Evolutionary conservation across 2,329 filamentous ascomycete genomes (phyloP), one percentile per base, ranked within the genome.

Genomic region (Fusarium phyllophilum): DNA sequence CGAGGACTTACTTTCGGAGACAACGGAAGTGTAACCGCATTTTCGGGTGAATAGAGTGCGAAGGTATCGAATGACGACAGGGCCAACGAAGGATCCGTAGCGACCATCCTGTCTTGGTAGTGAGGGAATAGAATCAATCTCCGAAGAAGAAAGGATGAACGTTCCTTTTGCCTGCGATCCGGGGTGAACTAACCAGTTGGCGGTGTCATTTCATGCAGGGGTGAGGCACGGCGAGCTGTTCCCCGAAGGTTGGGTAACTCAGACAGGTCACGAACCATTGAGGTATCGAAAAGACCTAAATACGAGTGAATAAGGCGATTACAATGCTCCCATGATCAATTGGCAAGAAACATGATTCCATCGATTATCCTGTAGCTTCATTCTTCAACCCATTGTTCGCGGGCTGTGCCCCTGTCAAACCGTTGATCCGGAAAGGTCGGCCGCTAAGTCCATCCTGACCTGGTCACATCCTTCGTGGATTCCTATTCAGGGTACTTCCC

Each of bases 301-400:
- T 14, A 9, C 0, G 10, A 41, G 26, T 1, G 13, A 18, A 3
- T 3, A 39, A 2, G 17, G 3, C 8, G 15, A 29, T 18, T 2
- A 0, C 0, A 14, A 8, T n/a, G 0, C 22, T 18, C 12, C 6
- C 3, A n/a, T 2, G 8, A 3, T 7, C 17, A 3, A 18, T 17
- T 5, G 7, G 7, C 3, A 31, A 14, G 14, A 26, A 26, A 26
- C 1, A 3, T 3, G 9, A 8, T 8, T 31, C 9, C 3, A 31
- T 1, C 0, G 0, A 8, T 31, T 8, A 3, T 8, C 6, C 31
- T 17, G 26, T 34, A 34, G 49, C 49, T 52, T 52, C n/a, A 36
- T 11, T 15, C n/a, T 36, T 8, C 7, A 4, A 14, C 29, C 10
- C 6, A 34, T 34, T 10, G 22, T 31, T 31, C 14, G 26, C 22